Base-by-base conservation (phyloP, 176 grass and related monocot genomes). In the Alloteropsis semialata region DNA sequence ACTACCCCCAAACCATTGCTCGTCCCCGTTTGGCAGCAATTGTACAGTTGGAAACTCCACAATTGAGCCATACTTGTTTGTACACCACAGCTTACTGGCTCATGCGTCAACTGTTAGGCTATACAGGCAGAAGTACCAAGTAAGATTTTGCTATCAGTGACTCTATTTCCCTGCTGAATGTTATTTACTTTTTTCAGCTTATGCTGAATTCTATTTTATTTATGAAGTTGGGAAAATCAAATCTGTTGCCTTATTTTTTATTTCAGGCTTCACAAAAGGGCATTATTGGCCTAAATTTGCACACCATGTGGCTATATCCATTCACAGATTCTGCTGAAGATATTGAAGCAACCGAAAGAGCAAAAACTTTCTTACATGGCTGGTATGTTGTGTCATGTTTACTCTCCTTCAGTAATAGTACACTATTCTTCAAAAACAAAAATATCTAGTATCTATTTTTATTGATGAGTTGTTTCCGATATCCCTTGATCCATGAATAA, bases 91-190 rank as follows among this genome's bases (percentile, higher is more conserved):
- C 62, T 37, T 97, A 2, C 48, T 94, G 22, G 81, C 89, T 17
- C 91, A 97, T 90, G 87, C 87, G 18, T 90, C 91, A 45, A 62
- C 39, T 54, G 72, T 67, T 41, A 88, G 78, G 42, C 70, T 97
- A 21, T 92, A 97, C 65, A 59, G 16, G 61, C 16, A 29, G 11
- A 97, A 90, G 55, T 90, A 97, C 63, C 65, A 86, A 76, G 91
- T 97, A 65, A 84, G 65, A n/a, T 48, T 54, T 77, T 74, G 12
- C 32, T 64, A 34, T 59, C 18, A n/a, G 19, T 49, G 51, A 54
- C 51, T 55, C 53, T 7, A 16, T n/a, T 19, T 67, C 65, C 1
- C 9, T 56, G 48, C 48, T 50, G 5, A 50, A 18, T 14, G 15
- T 49, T 49, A 45, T 45, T 45, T 45, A 13, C 6, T 44, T 44